phyloP scores from a whole-genome alignment of 495 filamentous ascomycete species.

The Rhypophila decipiens region DNA sequence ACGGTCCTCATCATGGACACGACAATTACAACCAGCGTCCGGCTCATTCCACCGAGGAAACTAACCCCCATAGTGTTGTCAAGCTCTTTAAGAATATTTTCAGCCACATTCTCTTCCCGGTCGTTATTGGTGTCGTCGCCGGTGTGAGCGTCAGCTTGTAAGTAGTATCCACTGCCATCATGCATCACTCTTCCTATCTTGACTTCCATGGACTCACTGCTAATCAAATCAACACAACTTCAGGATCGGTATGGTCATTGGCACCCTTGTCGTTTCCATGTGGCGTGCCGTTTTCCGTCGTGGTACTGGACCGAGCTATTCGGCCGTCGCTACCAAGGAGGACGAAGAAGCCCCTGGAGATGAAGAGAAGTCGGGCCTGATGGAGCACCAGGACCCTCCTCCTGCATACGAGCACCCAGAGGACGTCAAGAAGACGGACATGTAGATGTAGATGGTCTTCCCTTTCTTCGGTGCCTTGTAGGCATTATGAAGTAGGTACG shows the following conservation, averaged over 20 bases:
- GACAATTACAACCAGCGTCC: constrained; percentile 14
- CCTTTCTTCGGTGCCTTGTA: too few relatives aligned
- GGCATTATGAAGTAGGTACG: too few relatives aligned
- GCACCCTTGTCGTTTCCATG: constrained; percentile 38
- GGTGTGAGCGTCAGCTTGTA: constrained; percentile 48
- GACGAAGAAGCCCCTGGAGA: constrained; percentile 23
- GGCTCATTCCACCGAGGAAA: background rate
- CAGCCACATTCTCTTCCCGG: constrained; percentile 44
- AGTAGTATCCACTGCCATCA: too few relatives aligned
- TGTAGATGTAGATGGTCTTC: background rate
- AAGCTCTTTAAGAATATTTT: constrained; percentile 39
- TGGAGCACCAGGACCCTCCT: constrained; percentile 33
- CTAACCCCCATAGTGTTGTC: constrained; percentile 31
- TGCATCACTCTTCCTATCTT: too few relatives aligned
- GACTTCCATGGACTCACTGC: too few relatives aligned
- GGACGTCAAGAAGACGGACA: background rate
- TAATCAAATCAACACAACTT: background rate
- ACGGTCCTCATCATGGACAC: constrained; percentile 3
- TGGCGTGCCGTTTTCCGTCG: constrained; percentile 34
- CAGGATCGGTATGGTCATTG: constrained; percentile 47
- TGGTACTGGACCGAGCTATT: constrained; percentile 15
- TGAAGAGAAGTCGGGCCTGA: constrained; percentile 39
- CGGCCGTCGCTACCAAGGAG: constrained; percentile 18
- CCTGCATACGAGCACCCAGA: constrained; percentile 30
- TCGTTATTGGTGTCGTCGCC: constrained; percentile 45